Conservation (phyloP, 495 filamentous ascomycete species). For the Xylaria telfairii region DNA sequence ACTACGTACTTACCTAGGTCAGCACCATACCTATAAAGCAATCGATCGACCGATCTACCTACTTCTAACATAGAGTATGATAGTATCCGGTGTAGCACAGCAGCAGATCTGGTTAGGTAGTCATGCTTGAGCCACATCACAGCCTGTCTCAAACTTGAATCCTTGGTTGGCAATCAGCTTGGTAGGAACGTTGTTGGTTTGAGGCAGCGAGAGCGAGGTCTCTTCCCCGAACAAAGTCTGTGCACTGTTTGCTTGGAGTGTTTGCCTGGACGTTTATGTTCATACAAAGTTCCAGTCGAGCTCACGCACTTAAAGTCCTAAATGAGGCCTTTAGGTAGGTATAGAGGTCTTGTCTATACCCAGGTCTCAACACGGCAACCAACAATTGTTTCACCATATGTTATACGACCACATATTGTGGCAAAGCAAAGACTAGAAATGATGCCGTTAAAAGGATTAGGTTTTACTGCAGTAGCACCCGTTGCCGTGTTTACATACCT, state of each 20-base stretch:
- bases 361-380: not conserved
- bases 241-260: not conserved
- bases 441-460: not conserved
- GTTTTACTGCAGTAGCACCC: not conserved
- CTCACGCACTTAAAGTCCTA: not conserved
- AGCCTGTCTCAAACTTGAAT: not conserved
- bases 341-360: not conserved
- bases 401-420: not conserved
- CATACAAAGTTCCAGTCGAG: not conserved
- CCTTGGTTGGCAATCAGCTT: not conserved
- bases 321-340: not conserved
- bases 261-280: not conserved
- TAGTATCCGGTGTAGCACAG: not conserved
- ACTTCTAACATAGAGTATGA: no score
- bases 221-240: not conserved
- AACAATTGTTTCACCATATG: not conserved
- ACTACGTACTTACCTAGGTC: no score
- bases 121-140: constrained; percentile 1
- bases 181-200: not conserved
- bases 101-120: not conserved
- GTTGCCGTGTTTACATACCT: not conserved
- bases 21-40: not conserved
- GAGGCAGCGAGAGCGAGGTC: not conserved
- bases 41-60: not conserved
- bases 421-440: not conserved